These are phyloP conservation scores for Chlamydomonas eustigma DNA, from an alignment of 139 green algal genomes.

Conservation along the genomic window DNA sequence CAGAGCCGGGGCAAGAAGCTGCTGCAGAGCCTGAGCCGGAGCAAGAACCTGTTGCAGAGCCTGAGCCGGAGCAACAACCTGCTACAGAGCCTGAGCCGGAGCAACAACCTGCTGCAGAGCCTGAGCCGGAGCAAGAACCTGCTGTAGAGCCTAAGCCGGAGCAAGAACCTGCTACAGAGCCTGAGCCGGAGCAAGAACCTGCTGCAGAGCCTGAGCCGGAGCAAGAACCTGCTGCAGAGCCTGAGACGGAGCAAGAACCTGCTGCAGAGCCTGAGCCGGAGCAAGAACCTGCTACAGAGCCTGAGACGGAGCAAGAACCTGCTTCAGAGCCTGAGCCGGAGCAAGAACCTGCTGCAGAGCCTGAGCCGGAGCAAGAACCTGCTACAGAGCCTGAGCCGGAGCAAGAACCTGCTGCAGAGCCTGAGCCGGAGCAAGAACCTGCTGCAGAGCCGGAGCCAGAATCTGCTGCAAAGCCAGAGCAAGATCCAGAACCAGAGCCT, in stretches of 20 bases:
- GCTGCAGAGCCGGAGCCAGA: background rate
- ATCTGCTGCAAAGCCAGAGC: background rate
- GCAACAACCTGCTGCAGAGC: background rate
- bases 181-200: background rate
- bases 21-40: background rate
- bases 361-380: background rate
- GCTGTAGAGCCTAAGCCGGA: background rate
- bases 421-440: background rate
- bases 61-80: background rate
- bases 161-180: background rate
- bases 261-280: background rate
- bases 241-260: constrained; percentile 2
- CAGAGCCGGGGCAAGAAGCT: background rate
- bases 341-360: background rate
- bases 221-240: background rate
- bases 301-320: background rate
- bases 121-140: background rate
- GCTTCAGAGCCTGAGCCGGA: background rate
- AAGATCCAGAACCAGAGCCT: background rate
- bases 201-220: background rate
- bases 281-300: background rate
- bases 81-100: background rate
- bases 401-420: background rate
- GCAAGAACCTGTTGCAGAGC: background rate
- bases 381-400: constrained; percentile 1